Percentiles rank a stretch among this genome's conserved stretches.
Conservation (phyloP, 192 early-diverging fungal species). For the Rhizophlyctis rosea region DNA sequence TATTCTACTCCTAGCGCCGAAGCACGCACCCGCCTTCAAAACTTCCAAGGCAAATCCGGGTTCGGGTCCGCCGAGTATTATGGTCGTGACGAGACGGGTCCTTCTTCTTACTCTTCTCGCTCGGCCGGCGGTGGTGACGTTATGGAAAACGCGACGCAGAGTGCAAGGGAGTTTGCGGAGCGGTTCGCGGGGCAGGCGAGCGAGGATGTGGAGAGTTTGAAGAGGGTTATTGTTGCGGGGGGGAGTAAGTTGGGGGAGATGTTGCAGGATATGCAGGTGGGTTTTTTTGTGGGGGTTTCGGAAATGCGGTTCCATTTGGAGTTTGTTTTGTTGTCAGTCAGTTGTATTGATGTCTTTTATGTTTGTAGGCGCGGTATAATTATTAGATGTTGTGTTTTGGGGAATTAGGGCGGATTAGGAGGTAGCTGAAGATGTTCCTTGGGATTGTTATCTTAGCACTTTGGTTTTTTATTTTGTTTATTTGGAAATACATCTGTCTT, state of each 20-base stretch:
- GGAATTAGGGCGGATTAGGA: too few relatives aligned
- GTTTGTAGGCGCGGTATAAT: background rate
- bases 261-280: constrained; percentile 51
- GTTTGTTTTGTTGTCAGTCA: background rate
- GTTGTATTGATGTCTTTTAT: background rate
- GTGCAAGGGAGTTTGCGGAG: constrained; percentile 48
- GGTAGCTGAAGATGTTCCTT: too few relatives aligned
- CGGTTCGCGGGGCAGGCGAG: constrained; percentile 54
- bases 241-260: constrained; percentile 45
- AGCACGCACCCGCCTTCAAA: constrained; percentile 39
- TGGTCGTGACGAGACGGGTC: constrained; percentile 34
- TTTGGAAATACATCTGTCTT: background rate
- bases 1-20: constrained; percentile 37
- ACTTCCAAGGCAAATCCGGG: constrained; percentile 52
- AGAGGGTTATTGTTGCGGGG: constrained; percentile 41
- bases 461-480: background rate
- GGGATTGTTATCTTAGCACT: too few relatives aligned
- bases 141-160: constrained; percentile 27
- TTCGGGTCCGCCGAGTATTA: constrained; percentile 59
- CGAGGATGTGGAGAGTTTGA: constrained; percentile 44
- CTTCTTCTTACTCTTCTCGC: too few relatives aligned
- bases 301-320: background rate
- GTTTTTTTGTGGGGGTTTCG: constrained; percentile 12
- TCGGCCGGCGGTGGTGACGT: constrained; percentile 9
- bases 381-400: too few relatives aligned